Evolutionary conservation across 1,139 yeast genomes (phyloP).

Genomic region (Candida sanyaensis): DNA sequence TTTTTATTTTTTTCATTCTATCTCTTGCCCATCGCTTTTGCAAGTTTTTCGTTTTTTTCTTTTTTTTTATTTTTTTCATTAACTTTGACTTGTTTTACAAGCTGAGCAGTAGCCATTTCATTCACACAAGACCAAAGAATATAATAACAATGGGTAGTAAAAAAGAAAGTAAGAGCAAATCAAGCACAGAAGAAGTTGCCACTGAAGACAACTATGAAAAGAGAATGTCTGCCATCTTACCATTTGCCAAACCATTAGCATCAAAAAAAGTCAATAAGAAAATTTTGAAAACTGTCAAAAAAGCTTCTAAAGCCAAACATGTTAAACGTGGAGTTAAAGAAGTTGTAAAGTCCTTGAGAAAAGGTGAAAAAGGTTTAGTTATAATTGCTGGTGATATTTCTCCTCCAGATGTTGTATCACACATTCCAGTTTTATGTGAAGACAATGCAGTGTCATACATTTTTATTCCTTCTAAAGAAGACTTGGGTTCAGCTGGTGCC

Average conservation of each 20-base stretch:
- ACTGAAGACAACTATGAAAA: slow-evolving; percentile 84
- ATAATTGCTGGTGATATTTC: slow-evolving; percentile 97
- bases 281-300: slow-evolving; percentile 92
- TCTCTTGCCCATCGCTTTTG: slow-evolving; percentile 3
- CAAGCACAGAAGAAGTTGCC: slow-evolving; percentile 33
- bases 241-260: slow-evolving; percentile 95
- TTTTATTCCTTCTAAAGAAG: slow-evolving; percentile 96
- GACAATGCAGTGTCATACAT: slow-evolving; percentile 88
- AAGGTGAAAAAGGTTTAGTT: slow-evolving; percentile 97
- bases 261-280: slow-evolving; percentile 95
- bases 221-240: slow-evolving; percentile 85
- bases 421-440: slow-evolving; percentile 96
- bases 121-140: background rate
- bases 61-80: slow-evolving; percentile 1
- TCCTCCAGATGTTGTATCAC: slow-evolving; percentile 96
- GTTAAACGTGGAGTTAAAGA: slow-evolving; percentile 99
- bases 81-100: background rate
- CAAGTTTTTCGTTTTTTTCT: slow-evolving; percentile 11
- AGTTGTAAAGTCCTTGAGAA: slow-evolving; percentile 95
- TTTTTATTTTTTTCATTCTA: slow-evolving; percentile 12
- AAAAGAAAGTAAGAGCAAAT: slow-evolving; percentile 47
- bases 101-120: background rate
- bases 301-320: slow-evolving; percentile 96
- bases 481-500: slow-evolving; percentile 97
- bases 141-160: slow-evolving; percentile 23